Evolutionary conservation across 148 eudicot species (phyloP), one percentile per base, ranked within the genome.

Genomic region (Nyssa sinensis): DNA sequence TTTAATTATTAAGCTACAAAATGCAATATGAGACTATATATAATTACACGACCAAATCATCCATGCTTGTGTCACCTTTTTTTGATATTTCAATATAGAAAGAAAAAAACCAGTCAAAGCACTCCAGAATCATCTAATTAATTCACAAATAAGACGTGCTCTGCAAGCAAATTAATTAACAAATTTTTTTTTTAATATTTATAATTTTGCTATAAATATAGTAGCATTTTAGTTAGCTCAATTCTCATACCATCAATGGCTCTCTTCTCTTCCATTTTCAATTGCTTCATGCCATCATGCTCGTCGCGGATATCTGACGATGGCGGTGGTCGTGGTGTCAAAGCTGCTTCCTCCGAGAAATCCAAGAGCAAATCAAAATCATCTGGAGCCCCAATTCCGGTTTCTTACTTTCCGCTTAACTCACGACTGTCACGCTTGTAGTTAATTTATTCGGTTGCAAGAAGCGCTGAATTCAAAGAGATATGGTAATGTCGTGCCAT

Each of bases 391-490:
- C 68, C 68, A 1, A 34, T 65, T 16, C 39, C 27, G 5, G 35
- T 65, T 16, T 65, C 68, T 17, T 65, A 65, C 68, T 65, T 65
- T 13, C 68, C 68, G 0, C 10, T 65, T 65, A 65, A 65, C 11
- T 65, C 68, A 5, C 47, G 8, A 9, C 47, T 8, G 12, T 65
- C 44, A 5, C 47, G 47, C 12, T n/a, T 65, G 41, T 32, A 59
- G 31, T 13, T 3, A 49, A 49, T 16, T 49, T 49, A 37, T 37
- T n/a, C n/a, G n/a, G n/a, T n/a, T n/a, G n/a, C n/a, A n/a, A n/a
- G n/a, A n/a, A n/a, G n/a, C n/a, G n/a, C n/a, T n/a, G n/a, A n/a
- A n/a, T n/a, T n/a, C n/a, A n/a, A n/a, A n/a, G n/a, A 12, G 1
- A 39, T 39, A 39, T 39, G 7, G 44, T 39, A 7, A 39, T 12